phyloP scores from a whole-genome alignment of 2,329 filamentous ascomycete genomes.

The Ophiocordyceps camponoti-floridani region DNA sequence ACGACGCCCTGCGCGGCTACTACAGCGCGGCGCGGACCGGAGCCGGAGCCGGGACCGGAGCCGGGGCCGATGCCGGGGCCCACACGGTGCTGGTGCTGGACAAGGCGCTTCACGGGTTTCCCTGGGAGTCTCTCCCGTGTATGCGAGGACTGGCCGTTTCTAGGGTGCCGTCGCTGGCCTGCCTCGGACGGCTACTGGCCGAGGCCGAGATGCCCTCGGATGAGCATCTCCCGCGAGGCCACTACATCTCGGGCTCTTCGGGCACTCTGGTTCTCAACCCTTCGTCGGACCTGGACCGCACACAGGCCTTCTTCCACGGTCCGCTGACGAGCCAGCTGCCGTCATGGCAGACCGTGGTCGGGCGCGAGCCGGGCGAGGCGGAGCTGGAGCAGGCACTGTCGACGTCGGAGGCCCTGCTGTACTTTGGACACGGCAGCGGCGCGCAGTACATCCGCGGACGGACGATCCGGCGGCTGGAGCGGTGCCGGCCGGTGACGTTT shows the following conservation, averaged over 20 bases:
- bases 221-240: constrained; percentile 17
- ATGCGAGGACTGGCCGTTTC: constrained; percentile 65
- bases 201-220: constrained; percentile 17
- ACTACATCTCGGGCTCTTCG: constrained; percentile 33
- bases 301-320: constrained; percentile 55
- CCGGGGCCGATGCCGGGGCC: constrained; percentile 21
- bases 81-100: constrained; percentile 87
- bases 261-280: constrained; percentile 83
- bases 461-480: constrained; percentile 60
- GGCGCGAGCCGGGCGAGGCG: constrained; percentile 52
- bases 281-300: constrained; percentile 63
- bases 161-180: constrained; percentile 71
- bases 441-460: constrained; percentile 84
- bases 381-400: constrained; percentile 57
- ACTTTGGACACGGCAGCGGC: constrained; percentile 92
- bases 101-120: constrained; percentile 77
- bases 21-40: constrained; percentile 30
- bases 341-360: constrained; percentile 58
- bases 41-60: constrained; percentile 4
- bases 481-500: constrained; percentile 60
- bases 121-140: constrained; percentile 90
- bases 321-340: constrained; percentile 44
- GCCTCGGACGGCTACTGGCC: constrained; percentile 58
- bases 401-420: constrained; percentile 57
- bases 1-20: constrained; percentile 69